Base-by-base conservation (phyloP, 805 yeast species). In the Sporopachydermia quercuum region DNA sequence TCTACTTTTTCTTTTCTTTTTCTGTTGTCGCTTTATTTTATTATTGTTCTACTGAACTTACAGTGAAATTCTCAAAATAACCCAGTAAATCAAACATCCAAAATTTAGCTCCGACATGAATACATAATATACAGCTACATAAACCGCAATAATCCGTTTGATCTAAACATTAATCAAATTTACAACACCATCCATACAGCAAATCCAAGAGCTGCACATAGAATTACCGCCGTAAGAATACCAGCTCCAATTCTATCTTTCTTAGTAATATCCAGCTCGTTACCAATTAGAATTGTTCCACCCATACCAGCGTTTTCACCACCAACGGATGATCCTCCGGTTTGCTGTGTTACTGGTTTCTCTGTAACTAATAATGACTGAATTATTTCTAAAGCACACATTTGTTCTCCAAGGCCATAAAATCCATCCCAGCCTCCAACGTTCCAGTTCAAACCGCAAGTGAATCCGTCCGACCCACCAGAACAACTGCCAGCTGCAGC, bases 201-300 rank as follows among this genome's bases (percentile, higher is more conserved):
- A 16, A 86, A 75, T 30, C 77, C 84, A 15, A 76, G 54, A 16
- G 85, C 49, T 2, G 66, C 54, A 2, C 73, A 71, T 46, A 84
- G 56, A 1, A 80, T 76, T 4, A 84, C 57, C 0, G 87, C 93
- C 0, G 98, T 89, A 35, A 84, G 57, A 16, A 87, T 63, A 37
- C 93, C 94, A 1, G 96, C 96, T 38, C 97, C 97, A 2, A 85
- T 95, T 49, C 68, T 71, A 53, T 84, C 95, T 43, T 71, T 74
- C 0, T 63, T 56, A 1, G 74, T 62, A 35, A 86, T 73, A 1
- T 55, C 60, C 37, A 78, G 55, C 36, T 52, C 54, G 47, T 71
- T 67, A 16, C 15, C 18, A 34, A 19, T 38, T 41, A 37, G 34
- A 19, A 4, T 35, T 23, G 19, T 43, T 18, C 34, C 50, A 43